phyloP scores from a whole-genome alignment of 1,139 yeast genomes.

The Sugiyamaella grinbergsii region DNA sequence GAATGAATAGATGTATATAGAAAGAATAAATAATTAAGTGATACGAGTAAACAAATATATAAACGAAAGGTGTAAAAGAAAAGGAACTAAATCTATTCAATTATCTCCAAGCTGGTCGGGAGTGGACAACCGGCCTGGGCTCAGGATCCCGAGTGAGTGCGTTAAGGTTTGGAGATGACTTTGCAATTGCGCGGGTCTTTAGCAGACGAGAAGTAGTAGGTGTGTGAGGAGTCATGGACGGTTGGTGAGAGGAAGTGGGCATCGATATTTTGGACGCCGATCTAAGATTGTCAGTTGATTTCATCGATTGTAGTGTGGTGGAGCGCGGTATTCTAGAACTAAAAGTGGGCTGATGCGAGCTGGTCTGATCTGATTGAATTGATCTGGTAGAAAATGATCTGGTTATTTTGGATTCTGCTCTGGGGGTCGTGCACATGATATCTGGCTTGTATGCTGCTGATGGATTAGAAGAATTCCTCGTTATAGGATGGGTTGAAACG shows the following conservation, averaged over 20 bases:
- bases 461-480: neutral
- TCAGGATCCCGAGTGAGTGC: constrained; percentile 15
- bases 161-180: constrained; percentile 21
- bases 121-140: neutral
- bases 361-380: constrained; percentile 3
- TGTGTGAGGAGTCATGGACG: constrained; percentile 1
- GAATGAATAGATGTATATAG: too few species aligned
- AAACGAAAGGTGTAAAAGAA: neutral
- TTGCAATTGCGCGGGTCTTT: constrained; percentile 16
- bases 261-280: constrained; percentile 1
- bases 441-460: neutral
- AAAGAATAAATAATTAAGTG: neutral
- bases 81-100: neutral
- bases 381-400: constrained; percentile 13
- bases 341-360: neutral
- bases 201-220: constrained; percentile 17
- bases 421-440: neutral
- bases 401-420: constrained; percentile 1
- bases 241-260: constrained; percentile 2
- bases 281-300: constrained; percentile 17
- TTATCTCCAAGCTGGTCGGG: constrained; percentile 15
- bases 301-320: constrained; percentile 22
- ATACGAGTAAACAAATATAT: neutral
- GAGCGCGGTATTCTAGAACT: constrained; percentile 24
- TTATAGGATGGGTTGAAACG: neutral